Base-by-base conservation (phyloP, 345 rosid genomes). In the Gossypium bickii region DNA sequence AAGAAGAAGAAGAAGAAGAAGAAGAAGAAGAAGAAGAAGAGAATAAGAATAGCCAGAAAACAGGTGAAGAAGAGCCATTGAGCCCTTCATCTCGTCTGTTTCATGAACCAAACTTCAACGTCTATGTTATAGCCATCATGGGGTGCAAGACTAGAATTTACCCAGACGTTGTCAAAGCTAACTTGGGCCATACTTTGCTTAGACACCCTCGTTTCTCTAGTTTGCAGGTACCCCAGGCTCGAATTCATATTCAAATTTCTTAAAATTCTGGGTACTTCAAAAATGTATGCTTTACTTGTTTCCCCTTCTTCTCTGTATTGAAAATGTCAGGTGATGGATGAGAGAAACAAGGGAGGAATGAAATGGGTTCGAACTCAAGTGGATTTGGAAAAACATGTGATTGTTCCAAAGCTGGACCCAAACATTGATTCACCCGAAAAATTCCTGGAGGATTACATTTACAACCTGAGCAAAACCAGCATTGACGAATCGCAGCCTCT, bases 151-250 rank as follows among this genome's bases (percentile, higher is more conserved):
- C 72, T 1, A 67, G 53, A 47, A 56, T 93, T 63, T 70, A 90
- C 69, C 78, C 89, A 2, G 73, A 41, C 38, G 82, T 78, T 38
- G 16, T 89, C 52, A 90, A 82, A 59, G 69, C 76, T n/a, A 93
- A 95, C n/a, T 72, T 92, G 48, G 43, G 71, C 64, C 79, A 87
- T 17, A 81, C 86, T 74, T 79, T 92, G 87, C 76, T 90, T 49
- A 85, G 72, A 48, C 97, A 92, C 75, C 97, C 98, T 79, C 98
- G 98, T 74, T 93, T 93, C 82, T 89, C 91, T 72, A 87, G 92
- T 82, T 89, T 81, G 70, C 79, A 88, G 86, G 65, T 60, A 18
- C 10, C 60, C 20, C 10, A 9, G 10, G 8, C 60, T 18, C 9
- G 24, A 27, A 12, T 60, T 60, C 16, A 27, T 18, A 18, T 6